A percentile compares a stretch with the other conserved stretches of the same genome.
phyloP scores from a whole-genome alignment of 495 filamentous ascomycete genomes.

The Penicillium macrosclerotiorum region DNA sequence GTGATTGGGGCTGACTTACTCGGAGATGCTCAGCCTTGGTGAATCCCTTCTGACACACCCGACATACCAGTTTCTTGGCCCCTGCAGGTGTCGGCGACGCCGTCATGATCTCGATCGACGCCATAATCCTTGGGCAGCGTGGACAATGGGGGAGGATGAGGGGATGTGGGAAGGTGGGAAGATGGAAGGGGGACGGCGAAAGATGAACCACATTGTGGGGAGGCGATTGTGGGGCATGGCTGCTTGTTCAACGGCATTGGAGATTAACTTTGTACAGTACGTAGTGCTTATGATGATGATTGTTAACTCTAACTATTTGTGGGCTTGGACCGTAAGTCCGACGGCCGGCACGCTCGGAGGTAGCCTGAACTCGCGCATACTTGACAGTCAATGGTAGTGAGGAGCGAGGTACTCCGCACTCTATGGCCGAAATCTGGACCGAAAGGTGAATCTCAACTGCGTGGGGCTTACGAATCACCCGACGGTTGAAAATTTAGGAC shows the following conservation, averaged over 20 bases:
- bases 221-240: constrained; percentile 22
- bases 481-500: too few relatives aligned
- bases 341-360: too few relatives aligned
- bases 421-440: too few relatives aligned
- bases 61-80: constrained; percentile 38
- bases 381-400: too few relatives aligned
- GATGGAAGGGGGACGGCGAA: not conserved
- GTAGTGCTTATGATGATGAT: too few relatives aligned
- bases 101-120: constrained; percentile 20
- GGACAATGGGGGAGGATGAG: not conserved
- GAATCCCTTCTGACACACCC: constrained; percentile 43
- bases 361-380: too few relatives aligned
- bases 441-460: not conserved
- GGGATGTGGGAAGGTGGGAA: constrained; percentile 5
- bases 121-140: constrained; percentile 6
- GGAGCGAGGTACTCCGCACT: too few relatives aligned
- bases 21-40: constrained; percentile 47
- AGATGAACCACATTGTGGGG: constrained; percentile 14
- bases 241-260: too few relatives aligned
- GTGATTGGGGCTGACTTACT: constrained; percentile 20
- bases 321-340: too few relatives aligned
- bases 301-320: too few relatives aligned
- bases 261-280: too few relatives aligned
- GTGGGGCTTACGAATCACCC: constrained; percentile 2
- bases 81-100: constrained; percentile 3